Evolutionary conservation across 2,329 filamentous ascomycete species (phyloP).

Genomic region (Ophiostoma sp.): DNA sequence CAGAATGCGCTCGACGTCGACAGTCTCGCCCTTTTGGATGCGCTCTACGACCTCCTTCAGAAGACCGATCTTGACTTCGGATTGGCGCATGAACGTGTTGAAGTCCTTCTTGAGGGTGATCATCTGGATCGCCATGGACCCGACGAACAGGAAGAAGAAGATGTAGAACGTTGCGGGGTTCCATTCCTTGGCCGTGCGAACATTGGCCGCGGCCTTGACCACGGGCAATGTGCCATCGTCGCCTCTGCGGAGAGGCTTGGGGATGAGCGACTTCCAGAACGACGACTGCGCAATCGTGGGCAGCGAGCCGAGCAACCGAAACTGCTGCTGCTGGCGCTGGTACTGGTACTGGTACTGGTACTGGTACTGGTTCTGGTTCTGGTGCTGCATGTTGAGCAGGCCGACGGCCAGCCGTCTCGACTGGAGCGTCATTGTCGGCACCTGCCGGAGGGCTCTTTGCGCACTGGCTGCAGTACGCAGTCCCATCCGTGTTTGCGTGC

Average conservation of each 20-base stretch:
- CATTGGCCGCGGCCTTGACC: slow-evolving; percentile 31
- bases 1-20: slow-evolving; percentile 77
- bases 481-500: background rate
- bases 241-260: slow-evolving; percentile 55
- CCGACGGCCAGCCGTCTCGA: background rate
- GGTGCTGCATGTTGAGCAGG: slow-evolving; percentile 1
- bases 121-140: slow-evolving; percentile 92
- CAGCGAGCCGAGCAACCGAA: slow-evolving; percentile 26
- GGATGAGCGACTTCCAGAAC: slow-evolving; percentile 66
- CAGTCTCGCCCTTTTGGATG: slow-evolving; percentile 65
- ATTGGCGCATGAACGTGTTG: slow-evolving; percentile 63
- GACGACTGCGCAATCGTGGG: slow-evolving; percentile 36
- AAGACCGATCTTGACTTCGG: slow-evolving; percentile 71
- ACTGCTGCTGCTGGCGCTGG: background rate
- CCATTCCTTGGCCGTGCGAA: slow-evolving; percentile 57
- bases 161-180: slow-evolving; percentile 81
- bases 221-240: slow-evolving; percentile 36
- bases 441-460: background rate
- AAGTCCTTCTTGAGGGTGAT: slow-evolving; percentile 74
- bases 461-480: slow-evolving; percentile 1
- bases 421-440: background rate
- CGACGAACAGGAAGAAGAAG: slow-evolving; percentile 77
- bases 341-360: background rate
- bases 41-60: slow-evolving; percentile 69
- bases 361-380: background rate